Conservation (phyloP, 1,284 basidiomycete genomes). For the Austroboletus rostrupii region DNA sequence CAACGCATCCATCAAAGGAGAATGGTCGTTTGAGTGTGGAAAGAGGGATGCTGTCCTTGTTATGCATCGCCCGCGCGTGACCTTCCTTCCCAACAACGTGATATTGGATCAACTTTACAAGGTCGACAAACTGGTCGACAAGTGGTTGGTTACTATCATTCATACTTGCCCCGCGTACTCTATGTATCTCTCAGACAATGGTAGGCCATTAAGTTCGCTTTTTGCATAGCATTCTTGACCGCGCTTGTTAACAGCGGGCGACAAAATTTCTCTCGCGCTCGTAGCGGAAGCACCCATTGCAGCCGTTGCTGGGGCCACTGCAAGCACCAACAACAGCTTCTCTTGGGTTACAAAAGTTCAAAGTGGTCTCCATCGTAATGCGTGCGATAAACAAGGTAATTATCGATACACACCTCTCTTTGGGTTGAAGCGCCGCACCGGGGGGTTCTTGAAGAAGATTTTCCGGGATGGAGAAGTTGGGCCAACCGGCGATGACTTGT, state of each 20-base stretch:
- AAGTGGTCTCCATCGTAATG: conserved; percentile 10
- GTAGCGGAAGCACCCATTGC: not conserved
- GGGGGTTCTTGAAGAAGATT: not conserved
- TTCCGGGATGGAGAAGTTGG: conserved; percentile 7
- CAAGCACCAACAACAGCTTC: not conserved
- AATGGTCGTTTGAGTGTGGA: conserved; percentile 13
- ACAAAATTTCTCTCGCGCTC: conserved; percentile 15
- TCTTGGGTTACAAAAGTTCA: conserved; percentile 7
- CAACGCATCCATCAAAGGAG: conserved; percentile 6
- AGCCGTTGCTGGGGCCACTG: no score
- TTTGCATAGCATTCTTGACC: not conserved
- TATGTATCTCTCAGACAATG: conserved; percentile 20
- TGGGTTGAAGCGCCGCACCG: conserved; percentile 4
- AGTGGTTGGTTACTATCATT: conserved; percentile 16
- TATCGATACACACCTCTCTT: conserved; percentile 13
- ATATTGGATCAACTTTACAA: conserved; percentile 13
- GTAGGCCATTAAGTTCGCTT: not conserved
- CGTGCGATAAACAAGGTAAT: not conserved
- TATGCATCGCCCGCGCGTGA: conserved; percentile 14
- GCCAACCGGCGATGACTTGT: conserved; percentile 6
- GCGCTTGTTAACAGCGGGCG: conserved; percentile 8
- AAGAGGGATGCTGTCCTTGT: conserved; percentile 17
- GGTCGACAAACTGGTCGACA: conserved; percentile 11
- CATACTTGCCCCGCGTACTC: conserved; percentile 17
- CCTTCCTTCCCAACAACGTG: conserved; percentile 4